Conservation (phyloP, 176 grass and related monocot genomes). For the Cenchrus purpureus region DNA sequence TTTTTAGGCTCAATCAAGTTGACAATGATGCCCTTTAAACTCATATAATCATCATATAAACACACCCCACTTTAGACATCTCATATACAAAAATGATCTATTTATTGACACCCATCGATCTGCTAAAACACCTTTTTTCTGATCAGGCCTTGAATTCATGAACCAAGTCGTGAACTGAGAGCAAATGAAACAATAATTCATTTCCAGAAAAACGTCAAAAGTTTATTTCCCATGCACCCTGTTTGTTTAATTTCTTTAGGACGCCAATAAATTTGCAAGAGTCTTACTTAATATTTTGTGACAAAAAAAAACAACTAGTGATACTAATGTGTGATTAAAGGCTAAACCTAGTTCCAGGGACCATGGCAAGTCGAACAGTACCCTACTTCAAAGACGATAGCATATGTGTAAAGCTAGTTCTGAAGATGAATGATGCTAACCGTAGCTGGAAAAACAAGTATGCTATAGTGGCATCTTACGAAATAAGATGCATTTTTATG, state of each 20-base stretch:
- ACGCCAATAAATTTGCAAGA: neutral
- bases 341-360: neutral
- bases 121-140: neutral
- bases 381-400: neutral
- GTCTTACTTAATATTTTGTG: neutral
- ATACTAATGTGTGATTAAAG: neutral
- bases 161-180: neutral
- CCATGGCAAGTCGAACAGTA: neutral
- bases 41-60: neutral
- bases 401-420: neutral
- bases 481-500: neutral
- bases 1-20: neutral
- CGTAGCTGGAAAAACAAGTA: neutral
- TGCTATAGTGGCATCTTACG: neutral
- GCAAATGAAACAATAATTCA: neutral
- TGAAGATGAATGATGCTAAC: neutral
- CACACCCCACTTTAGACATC: neutral
- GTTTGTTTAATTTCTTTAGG: neutral
- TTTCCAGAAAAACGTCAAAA: neutral
- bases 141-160: neutral
- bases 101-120: neutral
- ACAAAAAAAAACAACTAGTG: neutral
- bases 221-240: neutral
- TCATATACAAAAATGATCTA: neutral
- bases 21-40: neutral